Evolutionary conservation across 768 basidiomycete genomes (phyloP).

Genomic region (Calocera cornea): DNA sequence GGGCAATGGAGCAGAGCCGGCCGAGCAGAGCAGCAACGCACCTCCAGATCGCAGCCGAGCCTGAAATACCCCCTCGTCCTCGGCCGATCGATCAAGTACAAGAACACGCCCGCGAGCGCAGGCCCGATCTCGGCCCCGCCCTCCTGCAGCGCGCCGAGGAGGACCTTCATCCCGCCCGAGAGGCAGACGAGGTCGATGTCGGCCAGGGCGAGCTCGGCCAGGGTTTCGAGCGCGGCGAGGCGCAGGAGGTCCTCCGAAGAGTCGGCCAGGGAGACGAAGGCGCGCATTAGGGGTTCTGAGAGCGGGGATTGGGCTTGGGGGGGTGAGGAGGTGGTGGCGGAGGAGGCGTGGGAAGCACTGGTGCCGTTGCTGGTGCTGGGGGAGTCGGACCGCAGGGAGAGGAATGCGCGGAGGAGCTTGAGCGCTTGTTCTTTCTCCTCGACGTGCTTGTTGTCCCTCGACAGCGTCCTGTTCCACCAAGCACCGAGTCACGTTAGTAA

Average conservation of each 20-base stretch:
- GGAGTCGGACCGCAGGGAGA: constrained; percentile 50
- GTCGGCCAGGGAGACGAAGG: constrained; percentile 86
- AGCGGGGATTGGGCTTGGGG: constrained; percentile 43
- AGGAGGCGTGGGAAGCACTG: background rate
- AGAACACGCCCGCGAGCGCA: constrained; percentile 62
- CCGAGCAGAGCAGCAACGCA: constrained; percentile 23
- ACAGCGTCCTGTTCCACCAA: constrained; percentile 48
- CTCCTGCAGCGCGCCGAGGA: constrained; percentile 79
- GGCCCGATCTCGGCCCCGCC: constrained; percentile 65
- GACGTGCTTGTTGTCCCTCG: constrained; percentile 68
- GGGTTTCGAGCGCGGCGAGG: constrained; percentile 65
- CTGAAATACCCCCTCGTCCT: constrained; percentile 61
- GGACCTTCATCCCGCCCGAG: constrained; percentile 72
- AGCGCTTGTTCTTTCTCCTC: constrained; percentile 87
- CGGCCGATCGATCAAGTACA: constrained; percentile 76
- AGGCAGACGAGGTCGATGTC: constrained; percentile 71
- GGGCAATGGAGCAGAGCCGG: too few relatives aligned
- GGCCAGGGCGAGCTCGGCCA: constrained; percentile 84
- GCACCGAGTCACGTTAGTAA: too few relatives aligned
- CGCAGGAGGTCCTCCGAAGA: constrained; percentile 82
- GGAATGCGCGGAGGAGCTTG: constrained; percentile 70
- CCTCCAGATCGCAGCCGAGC: constrained; percentile 82
- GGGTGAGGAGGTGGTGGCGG: background rate
- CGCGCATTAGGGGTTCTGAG: constrained; percentile 67
- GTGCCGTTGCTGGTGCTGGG: constrained; percentile 4